phyloP scores from a whole-genome alignment of 805 yeast genomes.

The Candida stauntonica region DNA sequence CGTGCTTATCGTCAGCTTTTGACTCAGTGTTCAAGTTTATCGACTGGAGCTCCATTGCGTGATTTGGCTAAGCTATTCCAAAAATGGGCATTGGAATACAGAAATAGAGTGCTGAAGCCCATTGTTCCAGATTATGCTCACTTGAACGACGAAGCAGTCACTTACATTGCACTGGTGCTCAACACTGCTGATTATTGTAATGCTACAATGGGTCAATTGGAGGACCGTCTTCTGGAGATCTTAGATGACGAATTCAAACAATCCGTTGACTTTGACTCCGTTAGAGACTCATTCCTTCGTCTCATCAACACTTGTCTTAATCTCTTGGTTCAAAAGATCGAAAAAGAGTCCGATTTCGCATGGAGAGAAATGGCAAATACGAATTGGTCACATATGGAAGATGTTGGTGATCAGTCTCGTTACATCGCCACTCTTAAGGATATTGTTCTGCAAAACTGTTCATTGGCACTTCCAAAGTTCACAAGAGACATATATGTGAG shows the following conservation, averaged over 20 bases:
- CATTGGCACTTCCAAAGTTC: conserved; percentile 49
- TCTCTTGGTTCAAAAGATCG: conserved; percentile 52
- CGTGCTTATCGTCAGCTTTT: conserved; percentile 69
- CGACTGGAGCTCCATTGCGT: conserved; percentile 38
- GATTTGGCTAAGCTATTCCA: conserved; percentile 55
- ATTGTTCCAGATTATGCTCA: conserved; percentile 39
- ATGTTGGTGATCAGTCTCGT: conserved; percentile 68
- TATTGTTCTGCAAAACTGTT: conserved; percentile 42
- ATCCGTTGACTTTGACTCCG: conserved; percentile 46
- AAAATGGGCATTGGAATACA: conserved; percentile 60
- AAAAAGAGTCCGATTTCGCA: conserved; percentile 55
- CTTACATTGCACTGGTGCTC: conserved; percentile 63
- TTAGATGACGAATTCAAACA: conserved; percentile 39
- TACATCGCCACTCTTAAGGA: conserved; percentile 58
- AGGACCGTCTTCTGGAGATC: conserved; percentile 48
- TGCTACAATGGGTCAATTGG: conserved; percentile 71
- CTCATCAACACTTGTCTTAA: conserved; percentile 56
- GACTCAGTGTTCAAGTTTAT: conserved; percentile 59
- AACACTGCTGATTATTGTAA: conserved; percentile 91
- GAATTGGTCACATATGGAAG: conserved; percentile 64
- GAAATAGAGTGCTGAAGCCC: conserved; percentile 44
- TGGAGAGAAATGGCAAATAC: conserved; percentile 83
- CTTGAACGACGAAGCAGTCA: conserved; percentile 54
- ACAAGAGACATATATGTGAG: conserved; percentile 69
- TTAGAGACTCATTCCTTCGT: conserved; percentile 52